phyloP scores from a whole-genome alignment of 176 grass and related monocot genomes.

The Rhynchospora tenuis region DNA sequence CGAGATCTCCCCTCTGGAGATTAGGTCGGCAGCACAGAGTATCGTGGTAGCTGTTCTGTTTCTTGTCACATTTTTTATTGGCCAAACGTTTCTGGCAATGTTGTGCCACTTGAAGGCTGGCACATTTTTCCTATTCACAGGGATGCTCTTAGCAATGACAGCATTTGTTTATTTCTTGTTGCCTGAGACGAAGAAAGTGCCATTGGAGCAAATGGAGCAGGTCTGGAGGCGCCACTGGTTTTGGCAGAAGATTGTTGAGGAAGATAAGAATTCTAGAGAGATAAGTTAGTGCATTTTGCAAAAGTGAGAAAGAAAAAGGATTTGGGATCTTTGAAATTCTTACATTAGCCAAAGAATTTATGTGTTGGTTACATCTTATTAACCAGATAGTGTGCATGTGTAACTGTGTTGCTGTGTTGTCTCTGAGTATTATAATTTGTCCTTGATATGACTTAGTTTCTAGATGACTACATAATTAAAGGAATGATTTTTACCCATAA shows the following conservation, averaged over 20 bases:
- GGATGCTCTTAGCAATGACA: conserved; percentile 55
- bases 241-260: conserved; percentile 50
- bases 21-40: conserved; percentile 67
- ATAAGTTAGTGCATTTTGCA: conserved; percentile 42
- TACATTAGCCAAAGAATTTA: conserved; percentile 41
- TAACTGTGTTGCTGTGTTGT: neutral
- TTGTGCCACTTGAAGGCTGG: conserved; percentile 56
- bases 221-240: conserved; percentile 65
- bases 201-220: conserved; percentile 81
- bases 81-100: conserved; percentile 49
- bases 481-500: neutral
- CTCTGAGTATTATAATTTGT: neutral
- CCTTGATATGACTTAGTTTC: conserved; percentile 5
- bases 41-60: conserved; percentile 65
- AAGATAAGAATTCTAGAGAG: conserved; percentile 1
- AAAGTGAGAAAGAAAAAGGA: conserved; percentile 64
- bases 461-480: neutral
- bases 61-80: conserved; percentile 52
- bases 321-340: conserved; percentile 53
- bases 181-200: conserved; percentile 68
- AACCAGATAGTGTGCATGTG: neutral
- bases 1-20: conserved; percentile 63
- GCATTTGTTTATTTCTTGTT: conserved; percentile 48
- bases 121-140: conserved; percentile 55
- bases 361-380: neutral